A percentile compares a stretch with the other conserved stretches of the same genome.
Conservation (phyloP, 2,329 filamentous ascomycete species). For the Aspergillus fumigatus region DNA sequence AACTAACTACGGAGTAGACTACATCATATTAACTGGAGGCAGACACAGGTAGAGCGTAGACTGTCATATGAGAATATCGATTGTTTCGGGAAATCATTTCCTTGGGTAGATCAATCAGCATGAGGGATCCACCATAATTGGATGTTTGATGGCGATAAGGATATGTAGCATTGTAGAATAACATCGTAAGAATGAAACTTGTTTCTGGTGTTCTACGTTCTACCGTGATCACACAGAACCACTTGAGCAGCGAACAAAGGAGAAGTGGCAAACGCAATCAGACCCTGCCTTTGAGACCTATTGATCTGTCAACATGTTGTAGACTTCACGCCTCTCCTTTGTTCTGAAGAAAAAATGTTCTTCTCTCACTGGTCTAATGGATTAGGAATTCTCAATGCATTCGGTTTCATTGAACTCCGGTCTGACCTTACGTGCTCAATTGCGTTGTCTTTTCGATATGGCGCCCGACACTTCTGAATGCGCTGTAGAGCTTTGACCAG, state of each 20-base stretch:
- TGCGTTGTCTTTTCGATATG: not conserved
- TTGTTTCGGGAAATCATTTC: not conserved
- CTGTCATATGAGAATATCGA: not conserved
- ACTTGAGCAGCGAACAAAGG: not conserved
- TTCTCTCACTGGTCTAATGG: not conserved
- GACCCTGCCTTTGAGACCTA: not conserved
- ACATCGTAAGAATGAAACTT: not conserved
- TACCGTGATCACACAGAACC: not conserved
- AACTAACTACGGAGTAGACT: not conserved
- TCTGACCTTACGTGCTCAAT: not conserved
- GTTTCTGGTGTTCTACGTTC: not conserved
- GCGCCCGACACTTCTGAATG: not conserved
- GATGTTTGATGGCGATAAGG: not conserved
- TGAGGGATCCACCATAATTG: not conserved
- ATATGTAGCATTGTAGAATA: not conserved
- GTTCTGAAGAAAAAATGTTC: constrained; percentile 5
- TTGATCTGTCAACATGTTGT: constrained; percentile 4
- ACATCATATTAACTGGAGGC: too few species aligned
- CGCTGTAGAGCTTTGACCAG: not conserved
- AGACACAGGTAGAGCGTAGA: not conserved
- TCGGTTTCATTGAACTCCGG: not conserved
- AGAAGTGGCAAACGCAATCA: constrained; percentile 1
- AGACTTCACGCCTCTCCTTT: constrained; percentile 6
- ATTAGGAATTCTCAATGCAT: not conserved
- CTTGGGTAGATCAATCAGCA: not conserved